Evolutionary conservation across 345 rosid genomes (phyloP).

Genomic region (Bretschneidera sinensis): DNA sequence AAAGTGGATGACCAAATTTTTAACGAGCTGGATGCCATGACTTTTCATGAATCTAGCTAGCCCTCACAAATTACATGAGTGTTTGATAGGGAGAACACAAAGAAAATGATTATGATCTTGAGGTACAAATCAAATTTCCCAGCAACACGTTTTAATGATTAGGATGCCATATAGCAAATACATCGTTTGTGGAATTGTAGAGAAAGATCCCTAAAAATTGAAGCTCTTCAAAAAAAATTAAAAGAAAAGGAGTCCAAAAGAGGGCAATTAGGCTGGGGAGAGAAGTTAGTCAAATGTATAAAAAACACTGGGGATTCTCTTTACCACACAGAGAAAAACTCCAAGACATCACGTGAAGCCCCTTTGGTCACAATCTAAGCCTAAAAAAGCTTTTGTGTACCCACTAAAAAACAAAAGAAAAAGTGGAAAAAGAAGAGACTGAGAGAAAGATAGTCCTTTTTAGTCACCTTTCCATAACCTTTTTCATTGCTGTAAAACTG

Average conservation of each 20-base stretch:
- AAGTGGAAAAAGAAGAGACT: neutral
- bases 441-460: neutral
- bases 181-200: neutral
- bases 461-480: neutral
- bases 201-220: neutral
- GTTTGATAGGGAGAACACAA: neutral
- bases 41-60: constrained; percentile 11
- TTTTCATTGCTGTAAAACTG: neutral
- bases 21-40: constrained; percentile 25
- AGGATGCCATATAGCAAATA: constrained; percentile 8
- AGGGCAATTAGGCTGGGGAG: neutral
- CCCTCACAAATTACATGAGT: constrained; percentile 13
- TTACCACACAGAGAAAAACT: constrained; percentile 28
- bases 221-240: neutral
- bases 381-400: constrained; percentile 13
- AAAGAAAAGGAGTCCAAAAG: neutral
- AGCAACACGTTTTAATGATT: constrained; percentile 17
- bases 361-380: constrained; percentile 29
- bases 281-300: constrained; percentile 27
- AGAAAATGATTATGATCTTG: constrained; percentile 10
- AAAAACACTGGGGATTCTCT: constrained; percentile 22
- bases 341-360: constrained; percentile 38
- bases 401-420: constrained; percentile 14
- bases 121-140: constrained; percentile 8
- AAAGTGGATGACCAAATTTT: constrained; percentile 7